Evolutionary conservation across 768 basidiomycete genomes (phyloP).

Genomic region (Psilocybe cubensis): DNA sequence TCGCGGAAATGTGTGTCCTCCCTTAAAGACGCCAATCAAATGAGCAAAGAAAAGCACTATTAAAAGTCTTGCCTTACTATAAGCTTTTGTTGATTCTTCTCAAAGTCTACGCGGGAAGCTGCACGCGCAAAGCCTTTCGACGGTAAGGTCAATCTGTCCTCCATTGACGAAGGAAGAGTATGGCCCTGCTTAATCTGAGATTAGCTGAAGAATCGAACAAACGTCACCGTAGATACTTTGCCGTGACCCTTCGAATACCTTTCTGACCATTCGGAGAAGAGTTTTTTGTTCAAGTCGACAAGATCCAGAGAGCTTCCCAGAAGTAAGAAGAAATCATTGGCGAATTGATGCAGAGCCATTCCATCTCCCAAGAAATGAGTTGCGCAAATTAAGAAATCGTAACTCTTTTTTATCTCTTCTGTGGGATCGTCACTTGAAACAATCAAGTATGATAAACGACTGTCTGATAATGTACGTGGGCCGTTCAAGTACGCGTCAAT

Average conservation of each 20-base stretch:
- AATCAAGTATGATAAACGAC: slow-evolving; percentile 68
- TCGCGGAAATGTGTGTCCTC: slow-evolving; percentile 75
- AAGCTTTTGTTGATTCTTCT: slow-evolving; percentile 53
- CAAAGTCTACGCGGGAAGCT: slow-evolving; percentile 59
- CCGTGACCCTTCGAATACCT: slow-evolving; percentile 12
- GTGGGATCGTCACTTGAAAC: slow-evolving; percentile 27
- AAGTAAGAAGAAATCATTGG: slow-evolving; percentile 77
- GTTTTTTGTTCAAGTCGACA: slow-evolving; percentile 25
- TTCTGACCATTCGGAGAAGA: slow-evolving; percentile 38
- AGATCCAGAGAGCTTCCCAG: slow-evolving; percentile 44
- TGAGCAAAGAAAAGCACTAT: not conserved
- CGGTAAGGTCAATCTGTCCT: slow-evolving; percentile 37
- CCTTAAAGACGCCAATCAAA: slow-evolving; percentile 42
- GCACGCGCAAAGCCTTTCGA: slow-evolving; percentile 43
- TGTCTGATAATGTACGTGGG: slow-evolving; percentile 68
- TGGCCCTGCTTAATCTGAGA: slow-evolving; percentile 8
- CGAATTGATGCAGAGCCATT: slow-evolving; percentile 82
- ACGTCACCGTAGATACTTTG: not conserved
- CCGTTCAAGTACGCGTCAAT: slow-evolving; percentile 80
- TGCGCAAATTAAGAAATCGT: slow-evolving; percentile 73
- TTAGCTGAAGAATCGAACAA: not conserved
- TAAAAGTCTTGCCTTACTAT: slow-evolving; percentile 43
- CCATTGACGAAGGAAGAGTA: slow-evolving; percentile 24
- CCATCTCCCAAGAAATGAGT: slow-evolving; percentile 88
- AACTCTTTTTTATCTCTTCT: slow-evolving; percentile 31